phyloP scores from a whole-genome alignment of 202 grass and related monocot genomes.

The Tripidium arundinaceum region DNA sequence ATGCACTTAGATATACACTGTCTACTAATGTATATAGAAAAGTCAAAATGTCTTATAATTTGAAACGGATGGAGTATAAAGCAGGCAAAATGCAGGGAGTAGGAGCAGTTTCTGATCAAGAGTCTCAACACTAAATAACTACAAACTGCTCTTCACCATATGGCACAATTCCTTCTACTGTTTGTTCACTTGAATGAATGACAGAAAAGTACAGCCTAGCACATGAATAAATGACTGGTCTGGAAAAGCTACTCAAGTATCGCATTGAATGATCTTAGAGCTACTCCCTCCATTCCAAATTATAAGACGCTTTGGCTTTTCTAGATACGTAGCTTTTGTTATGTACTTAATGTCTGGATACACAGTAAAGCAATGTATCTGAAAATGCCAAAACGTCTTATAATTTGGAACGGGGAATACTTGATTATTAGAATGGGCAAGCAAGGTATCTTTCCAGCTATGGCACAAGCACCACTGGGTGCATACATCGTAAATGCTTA shows the following conservation, averaged over 20 bases:
- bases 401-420: too few relatives aligned
- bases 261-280: not conserved
- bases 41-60: not conserved
- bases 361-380: too few relatives aligned
- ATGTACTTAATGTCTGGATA: too few relatives aligned
- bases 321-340: not conserved
- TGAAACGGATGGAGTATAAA: not conserved
- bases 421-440: constrained; percentile 9
- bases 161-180: not conserved
- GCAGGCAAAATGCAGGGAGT: not conserved
- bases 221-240: constrained; percentile 11
- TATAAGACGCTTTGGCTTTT: not conserved
- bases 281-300: not conserved
- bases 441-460: not conserved
- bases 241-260: constrained; percentile 1
- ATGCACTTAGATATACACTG: not conserved
- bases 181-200: constrained; percentile 1
- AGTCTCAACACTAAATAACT: not conserved
- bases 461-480: not conserved
- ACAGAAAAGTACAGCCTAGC: not conserved
- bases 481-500: constrained; percentile 21
- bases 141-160: not conserved
- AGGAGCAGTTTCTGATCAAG: not conserved
- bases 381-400: too few relatives aligned
- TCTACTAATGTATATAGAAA: not conserved